Percentiles rank a stretch among this genome's conserved stretches.
Evolutionary conservation across 257 asterid genomes (phyloP).

Genomic region (Solanum sparsipilum): DNA sequence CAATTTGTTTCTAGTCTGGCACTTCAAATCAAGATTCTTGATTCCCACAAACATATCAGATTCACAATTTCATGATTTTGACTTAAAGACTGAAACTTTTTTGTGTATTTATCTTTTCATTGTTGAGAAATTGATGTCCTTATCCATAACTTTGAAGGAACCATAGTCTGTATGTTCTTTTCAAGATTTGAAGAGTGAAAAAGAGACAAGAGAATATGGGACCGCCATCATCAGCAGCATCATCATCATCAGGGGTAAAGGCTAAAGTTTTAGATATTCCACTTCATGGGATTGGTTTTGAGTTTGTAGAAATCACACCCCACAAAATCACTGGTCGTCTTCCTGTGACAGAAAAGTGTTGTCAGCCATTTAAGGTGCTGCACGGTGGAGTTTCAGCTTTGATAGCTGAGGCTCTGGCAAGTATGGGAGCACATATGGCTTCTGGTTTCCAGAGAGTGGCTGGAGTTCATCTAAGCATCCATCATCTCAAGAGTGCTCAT

Average conservation of each 20-base stretch:
- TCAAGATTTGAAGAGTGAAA: background rate
- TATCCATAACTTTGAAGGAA: background rate
- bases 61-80: background rate
- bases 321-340: conserved; percentile 55
- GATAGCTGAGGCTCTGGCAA: conserved; percentile 30
- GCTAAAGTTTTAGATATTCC: conserved; percentile 39
- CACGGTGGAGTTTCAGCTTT: conserved; percentile 47
- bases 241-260: conserved; percentile 11
- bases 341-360: conserved; percentile 45
- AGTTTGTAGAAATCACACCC: conserved; percentile 49
- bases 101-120: background rate
- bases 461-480: conserved; percentile 29
- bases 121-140: background rate
- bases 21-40: background rate
- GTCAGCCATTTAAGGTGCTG: conserved; percentile 50
- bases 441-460: conserved; percentile 32
- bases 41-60: background rate
- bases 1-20: background rate
- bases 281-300: conserved; percentile 54
- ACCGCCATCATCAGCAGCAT: background rate
- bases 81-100: background rate
- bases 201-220: background rate
- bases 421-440: conserved; percentile 36
- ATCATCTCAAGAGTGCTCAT: conserved; percentile 54
- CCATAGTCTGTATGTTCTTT: background rate